These are phyloP conservation scores for Linnemannia elongata DNA, from an alignment of 192 early-diverging fungal species.

Conservation along the genomic window DNA sequence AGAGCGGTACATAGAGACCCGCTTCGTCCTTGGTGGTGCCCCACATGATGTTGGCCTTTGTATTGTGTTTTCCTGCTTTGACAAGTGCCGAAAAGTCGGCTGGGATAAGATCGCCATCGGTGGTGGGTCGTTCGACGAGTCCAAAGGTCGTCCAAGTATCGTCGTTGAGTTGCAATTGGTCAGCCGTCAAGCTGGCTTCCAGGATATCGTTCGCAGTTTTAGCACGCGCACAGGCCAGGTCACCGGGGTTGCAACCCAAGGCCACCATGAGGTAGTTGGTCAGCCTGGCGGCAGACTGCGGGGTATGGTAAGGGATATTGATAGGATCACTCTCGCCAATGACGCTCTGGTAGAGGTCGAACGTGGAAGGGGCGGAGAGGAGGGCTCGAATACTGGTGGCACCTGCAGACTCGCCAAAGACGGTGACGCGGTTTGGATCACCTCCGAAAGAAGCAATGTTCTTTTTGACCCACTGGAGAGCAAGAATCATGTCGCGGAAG, in stretches of 20 bases:
- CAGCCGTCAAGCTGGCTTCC: conserved; percentile 29
- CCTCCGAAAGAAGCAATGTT: conserved; percentile 71
- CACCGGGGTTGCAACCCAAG: conserved; percentile 5
- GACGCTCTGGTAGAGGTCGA: conserved; percentile 56
- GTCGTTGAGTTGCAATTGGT: conserved; percentile 13
- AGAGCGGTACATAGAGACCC: conserved; percentile 33
- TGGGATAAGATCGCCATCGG: conserved; percentile 49
- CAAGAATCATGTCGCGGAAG: conserved; percentile 67
- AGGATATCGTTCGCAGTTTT: conserved; percentile 20
- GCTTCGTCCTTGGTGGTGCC: conserved; percentile 43
- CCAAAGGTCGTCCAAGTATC: conserved; percentile 39
- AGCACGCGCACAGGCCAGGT: conserved; percentile 36
- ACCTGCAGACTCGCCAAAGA: conserved; percentile 56
- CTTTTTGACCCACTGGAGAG: conserved; percentile 67
- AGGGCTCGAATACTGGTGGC: conserved; percentile 57
- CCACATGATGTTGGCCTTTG: conserved; percentile 51
- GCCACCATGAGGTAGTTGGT: conserved; percentile 30
- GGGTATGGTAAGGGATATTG: conserved; percentile 47
- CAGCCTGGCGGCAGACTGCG: conserved; percentile 9
- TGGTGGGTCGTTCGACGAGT: conserved; percentile 45
- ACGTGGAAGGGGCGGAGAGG: conserved; percentile 52
- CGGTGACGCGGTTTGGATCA: conserved; percentile 62
- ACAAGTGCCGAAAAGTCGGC: conserved; percentile 49
- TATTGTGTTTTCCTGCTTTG: conserved; percentile 42
- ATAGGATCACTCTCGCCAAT: conserved; percentile 61